Percentiles rank a stretch among this genome's conserved stretches.
Conservation (phyloP, 176 grass and related monocot genomes). For the Metroxylon sagu region DNA sequence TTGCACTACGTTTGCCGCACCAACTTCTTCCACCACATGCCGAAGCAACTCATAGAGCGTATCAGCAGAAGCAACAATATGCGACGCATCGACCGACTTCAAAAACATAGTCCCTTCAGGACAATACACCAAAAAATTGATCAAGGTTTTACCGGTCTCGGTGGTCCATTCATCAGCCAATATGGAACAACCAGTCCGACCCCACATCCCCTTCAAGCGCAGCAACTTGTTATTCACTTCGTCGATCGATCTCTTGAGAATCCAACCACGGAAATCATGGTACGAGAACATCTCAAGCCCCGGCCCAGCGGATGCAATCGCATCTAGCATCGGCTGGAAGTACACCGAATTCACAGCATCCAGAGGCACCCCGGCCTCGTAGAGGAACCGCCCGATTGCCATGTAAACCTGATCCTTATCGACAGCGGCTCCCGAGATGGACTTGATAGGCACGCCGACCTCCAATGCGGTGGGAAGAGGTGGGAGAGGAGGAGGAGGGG, state of each 20-base stretch:
- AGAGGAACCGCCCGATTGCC: slow-evolving; percentile 67
- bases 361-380: slow-evolving; percentile 52
- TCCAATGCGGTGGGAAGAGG: slow-evolving; percentile 21
- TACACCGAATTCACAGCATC: slow-evolving; percentile 66
- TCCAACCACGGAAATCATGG: slow-evolving; percentile 54
- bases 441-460: background rate
- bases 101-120: slow-evolving; percentile 83
- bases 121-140: slow-evolving; percentile 83
- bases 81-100: slow-evolving; percentile 64
- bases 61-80: slow-evolving; percentile 49
- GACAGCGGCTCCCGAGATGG: background rate
- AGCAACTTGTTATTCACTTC: slow-evolving; percentile 43
- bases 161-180: slow-evolving; percentile 65
- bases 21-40: slow-evolving; percentile 65
- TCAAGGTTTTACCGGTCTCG: slow-evolving; percentile 52
- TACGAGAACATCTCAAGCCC: slow-evolving; percentile 44
- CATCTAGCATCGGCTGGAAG: slow-evolving; percentile 78
- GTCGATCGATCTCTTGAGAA: slow-evolving; percentile 62
- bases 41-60: slow-evolving; percentile 62
- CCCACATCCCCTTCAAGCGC: slow-evolving; percentile 49
- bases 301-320: slow-evolving; percentile 36
- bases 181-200: slow-evolving; percentile 65
- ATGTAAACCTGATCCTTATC: slow-evolving; percentile 56
- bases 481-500: slow-evolving; percentile 12
- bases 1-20: slow-evolving; percentile 63